Conservation (phyloP, 495 filamentous ascomycete species). For the Bacidia rubella region DNA sequence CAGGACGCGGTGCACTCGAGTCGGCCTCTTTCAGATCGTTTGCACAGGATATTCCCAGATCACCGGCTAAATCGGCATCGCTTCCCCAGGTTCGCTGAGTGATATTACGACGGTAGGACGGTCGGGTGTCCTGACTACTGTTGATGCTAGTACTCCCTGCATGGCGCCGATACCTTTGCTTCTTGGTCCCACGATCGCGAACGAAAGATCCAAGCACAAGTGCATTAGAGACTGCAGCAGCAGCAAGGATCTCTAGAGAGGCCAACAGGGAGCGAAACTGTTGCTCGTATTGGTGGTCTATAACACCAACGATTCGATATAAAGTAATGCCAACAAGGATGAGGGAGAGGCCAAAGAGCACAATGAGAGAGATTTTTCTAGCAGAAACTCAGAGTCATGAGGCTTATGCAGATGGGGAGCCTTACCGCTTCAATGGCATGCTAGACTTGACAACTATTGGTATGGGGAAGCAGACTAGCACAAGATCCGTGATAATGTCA, state of each 20-base stretch:
- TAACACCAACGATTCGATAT: conserved; percentile 62
- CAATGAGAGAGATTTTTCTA: conserved; percentile 48
- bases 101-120: conserved; percentile 31
- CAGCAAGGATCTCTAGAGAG: conserved; percentile 63
- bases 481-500: conserved; percentile 76
- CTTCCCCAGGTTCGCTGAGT: conserved; percentile 63
- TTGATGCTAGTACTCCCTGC: conserved; percentile 37
- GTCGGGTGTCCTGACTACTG: conserved; percentile 38
- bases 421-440: conserved; percentile 48
- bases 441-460: conserved; percentile 64
- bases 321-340: conserved; percentile 59
- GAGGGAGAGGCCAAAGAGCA: conserved; percentile 72
- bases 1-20: conserved; percentile 24
- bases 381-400: not conserved
- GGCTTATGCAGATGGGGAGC: not conserved
- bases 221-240: conserved; percentile 62
- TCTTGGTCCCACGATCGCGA: conserved; percentile 65
- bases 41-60: conserved; percentile 52
- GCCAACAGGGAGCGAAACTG: conserved; percentile 65
- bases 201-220: conserved; percentile 73
- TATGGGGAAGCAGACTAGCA: conserved; percentile 77
- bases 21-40: conserved; percentile 40
- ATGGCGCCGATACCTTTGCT: conserved; percentile 47
- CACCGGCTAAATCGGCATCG: conserved; percentile 65
- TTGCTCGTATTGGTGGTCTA: conserved; percentile 47